phyloP scores from a whole-genome alignment of 257 asterid species.

The Penstemon davidsonii region DNA sequence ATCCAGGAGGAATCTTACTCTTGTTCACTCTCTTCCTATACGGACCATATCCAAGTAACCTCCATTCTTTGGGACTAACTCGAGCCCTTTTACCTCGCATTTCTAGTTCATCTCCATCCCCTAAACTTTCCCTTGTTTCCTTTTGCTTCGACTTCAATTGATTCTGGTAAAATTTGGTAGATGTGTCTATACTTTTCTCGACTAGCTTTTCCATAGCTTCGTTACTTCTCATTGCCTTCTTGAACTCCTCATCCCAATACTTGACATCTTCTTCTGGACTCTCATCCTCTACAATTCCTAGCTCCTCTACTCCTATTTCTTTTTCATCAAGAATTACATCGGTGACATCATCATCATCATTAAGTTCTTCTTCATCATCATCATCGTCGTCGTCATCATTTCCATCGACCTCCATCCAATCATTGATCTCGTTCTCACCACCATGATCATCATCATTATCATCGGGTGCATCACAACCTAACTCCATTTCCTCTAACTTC shows the following conservation, averaged over 20 bases:
- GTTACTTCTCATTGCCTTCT: conserved; percentile 71
- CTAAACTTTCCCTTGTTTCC: conserved; percentile 18
- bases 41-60: conserved; percentile 66
- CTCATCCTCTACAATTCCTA: conserved; percentile 54
- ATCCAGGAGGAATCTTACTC: conserved; percentile 74
- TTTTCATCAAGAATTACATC: conserved; percentile 46
- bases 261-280: conserved; percentile 54
- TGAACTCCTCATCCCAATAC: conserved; percentile 86
- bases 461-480: conserved; percentile 97
- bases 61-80: conserved; percentile 73
- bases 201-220: conserved; percentile 86
- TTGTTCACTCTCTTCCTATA: conserved; percentile 59
- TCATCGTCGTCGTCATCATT: conserved; percentile 29
- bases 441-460: conserved; percentile 44
- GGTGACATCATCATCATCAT: conserved; percentile 33
- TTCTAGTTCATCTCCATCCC: conserved; percentile 66
- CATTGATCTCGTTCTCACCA: conserved; percentile 54
- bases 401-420: conserved; percentile 89
- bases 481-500: conserved; percentile 87
- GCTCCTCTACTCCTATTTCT: conserved; percentile 48
- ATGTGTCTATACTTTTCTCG: conserved; percentile 44
- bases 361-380: conserved; percentile 1
- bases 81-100: conserved; percentile 68
- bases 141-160: conserved; percentile 37
- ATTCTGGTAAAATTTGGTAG: conserved; percentile 44